A percentile compares a stretch with the other conserved stretches of the same genome.
phyloP scores from a whole-genome alignment of 140 eudicot species.

The Bidens hawaiensis region DNA sequence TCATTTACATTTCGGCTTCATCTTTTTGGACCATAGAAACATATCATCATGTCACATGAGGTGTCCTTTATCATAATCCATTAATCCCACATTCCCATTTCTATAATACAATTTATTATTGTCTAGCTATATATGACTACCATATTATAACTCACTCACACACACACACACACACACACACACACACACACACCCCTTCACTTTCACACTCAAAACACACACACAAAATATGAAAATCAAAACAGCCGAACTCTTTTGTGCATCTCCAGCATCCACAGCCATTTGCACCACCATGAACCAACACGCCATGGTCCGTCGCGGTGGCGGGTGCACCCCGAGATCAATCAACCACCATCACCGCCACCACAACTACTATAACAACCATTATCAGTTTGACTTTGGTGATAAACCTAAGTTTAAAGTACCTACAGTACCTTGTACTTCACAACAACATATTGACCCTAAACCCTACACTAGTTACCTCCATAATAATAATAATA shows the following conservation, averaged over 20 bases:
- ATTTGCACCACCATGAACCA: conserved; percentile 82
- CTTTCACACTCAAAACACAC: neutral
- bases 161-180: conserved; percentile 4
- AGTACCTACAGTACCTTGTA: conserved; percentile 49
- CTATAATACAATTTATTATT: neutral
- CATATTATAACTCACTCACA: conserved; percentile 28
- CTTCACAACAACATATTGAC: conserved; percentile 53
- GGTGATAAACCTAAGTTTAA: conserved; percentile 27
- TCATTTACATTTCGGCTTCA: neutral
- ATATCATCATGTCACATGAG: conserved; percentile 22
- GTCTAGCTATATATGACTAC: conserved; percentile 4
- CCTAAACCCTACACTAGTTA: conserved; percentile 44
- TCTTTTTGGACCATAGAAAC: conserved; percentile 16
- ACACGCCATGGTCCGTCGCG: conserved; percentile 51
- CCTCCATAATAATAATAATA: conserved; percentile 32
- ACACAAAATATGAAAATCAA: conserved; percentile 49
- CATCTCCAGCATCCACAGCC: conserved; percentile 88
- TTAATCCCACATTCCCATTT: conserved; percentile 8
- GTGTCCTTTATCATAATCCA: conserved; percentile 14
- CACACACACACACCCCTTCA: neutral
- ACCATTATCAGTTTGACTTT: conserved; percentile 35
- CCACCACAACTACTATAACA: conserved; percentile 26
- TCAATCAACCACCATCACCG: conserved; percentile 48
- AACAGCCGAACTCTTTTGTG: conserved; percentile 70
- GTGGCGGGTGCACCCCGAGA: conserved; percentile 25